Percentiles rank a stretch among this genome's conserved stretches.
phyloP scores from a whole-genome alignment of 768 basidiomycete genomes.

The Cystobasidium ongulense region DNA sequence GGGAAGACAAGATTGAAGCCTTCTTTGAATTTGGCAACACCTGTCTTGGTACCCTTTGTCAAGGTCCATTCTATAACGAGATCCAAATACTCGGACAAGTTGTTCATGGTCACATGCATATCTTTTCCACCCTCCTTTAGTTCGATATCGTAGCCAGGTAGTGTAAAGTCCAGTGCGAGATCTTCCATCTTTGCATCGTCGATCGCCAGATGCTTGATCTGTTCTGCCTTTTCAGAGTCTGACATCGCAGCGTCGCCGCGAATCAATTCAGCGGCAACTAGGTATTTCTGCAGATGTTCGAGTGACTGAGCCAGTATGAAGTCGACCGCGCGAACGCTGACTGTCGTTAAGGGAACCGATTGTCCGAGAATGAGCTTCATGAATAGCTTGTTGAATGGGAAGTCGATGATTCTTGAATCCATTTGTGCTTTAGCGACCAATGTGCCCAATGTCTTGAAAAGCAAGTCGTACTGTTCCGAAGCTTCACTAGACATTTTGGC shows the following conservation, averaged over 20 bases:
- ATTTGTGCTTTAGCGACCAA: slow-evolving; percentile 95
- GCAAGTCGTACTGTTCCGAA: slow-evolving; percentile 68
- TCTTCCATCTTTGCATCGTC: slow-evolving; percentile 68
- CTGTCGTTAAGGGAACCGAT: slow-evolving; percentile 70
- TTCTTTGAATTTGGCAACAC: slow-evolving; percentile 79
- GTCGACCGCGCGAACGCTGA: slow-evolving; percentile 80
- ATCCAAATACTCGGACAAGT: slow-evolving; percentile 80
- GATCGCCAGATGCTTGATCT: slow-evolving; percentile 52
- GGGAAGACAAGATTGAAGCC: slow-evolving; percentile 90
- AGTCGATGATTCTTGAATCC: slow-evolving; percentile 93
- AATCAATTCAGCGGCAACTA: slow-evolving; percentile 41
- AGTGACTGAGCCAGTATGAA: slow-evolving; percentile 76
- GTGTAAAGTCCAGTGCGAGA: slow-evolving; percentile 86
- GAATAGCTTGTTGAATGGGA: slow-evolving; percentile 92
- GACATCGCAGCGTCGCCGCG: slow-evolving; percentile 51
- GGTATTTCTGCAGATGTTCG: slow-evolving; percentile 58
- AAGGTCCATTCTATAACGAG: slow-evolving; percentile 81
- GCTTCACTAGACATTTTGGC: slow-evolving; percentile 36
- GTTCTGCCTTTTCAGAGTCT: slow-evolving; percentile 15
- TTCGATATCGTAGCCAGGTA: slow-evolving; percentile 84
- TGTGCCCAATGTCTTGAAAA: slow-evolving; percentile 83
- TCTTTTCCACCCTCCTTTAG: slow-evolving; percentile 77
- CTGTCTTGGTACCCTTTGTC: slow-evolving; percentile 41
- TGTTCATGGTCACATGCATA: slow-evolving; percentile 71
- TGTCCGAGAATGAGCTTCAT: slow-evolving; percentile 80